Evolutionary conservation across 2,329 filamentous ascomycete species (phyloP).

Genomic region (Fusarium hainanense): DNA sequence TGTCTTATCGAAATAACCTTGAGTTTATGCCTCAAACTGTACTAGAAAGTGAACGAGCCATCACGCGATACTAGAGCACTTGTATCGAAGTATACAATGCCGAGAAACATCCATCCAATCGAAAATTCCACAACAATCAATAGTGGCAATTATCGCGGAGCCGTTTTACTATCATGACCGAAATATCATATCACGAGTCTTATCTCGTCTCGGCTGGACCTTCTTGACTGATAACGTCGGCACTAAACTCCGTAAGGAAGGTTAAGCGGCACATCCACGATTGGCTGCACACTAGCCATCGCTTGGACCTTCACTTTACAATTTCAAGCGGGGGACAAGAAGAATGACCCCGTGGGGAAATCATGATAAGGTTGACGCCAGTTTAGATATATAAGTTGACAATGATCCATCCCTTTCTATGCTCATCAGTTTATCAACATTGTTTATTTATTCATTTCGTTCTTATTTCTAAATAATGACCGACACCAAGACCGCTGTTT

Average conservation of each 20-base stretch:
- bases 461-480: neutral
- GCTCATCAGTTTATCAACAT: no score
- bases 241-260: neutral
- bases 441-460: no score
- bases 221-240: neutral
- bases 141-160: neutral
- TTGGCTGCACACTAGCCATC: neutral
- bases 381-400: neutral
- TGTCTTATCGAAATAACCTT: no score
- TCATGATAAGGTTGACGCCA: neutral
- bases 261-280: neutral
- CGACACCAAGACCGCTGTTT: slow-evolving; percentile 7
- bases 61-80: no score
- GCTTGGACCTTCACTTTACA: neutral
- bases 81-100: no score
- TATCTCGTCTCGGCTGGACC: slow-evolving; percentile 1
- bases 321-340: neutral
- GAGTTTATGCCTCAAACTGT: no score
- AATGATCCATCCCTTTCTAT: accelerated
- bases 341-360: neutral
- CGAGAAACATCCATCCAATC: no score
- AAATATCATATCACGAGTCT: neutral
- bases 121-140: no score
- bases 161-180: neutral
- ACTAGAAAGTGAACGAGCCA: no score